Percentiles rank a stretch among this genome's conserved stretches.
These are phyloP conservation scores for Solanum rostratum DNA, from an alignment of 257 asterid species.

Conservation along the genomic window DNA sequence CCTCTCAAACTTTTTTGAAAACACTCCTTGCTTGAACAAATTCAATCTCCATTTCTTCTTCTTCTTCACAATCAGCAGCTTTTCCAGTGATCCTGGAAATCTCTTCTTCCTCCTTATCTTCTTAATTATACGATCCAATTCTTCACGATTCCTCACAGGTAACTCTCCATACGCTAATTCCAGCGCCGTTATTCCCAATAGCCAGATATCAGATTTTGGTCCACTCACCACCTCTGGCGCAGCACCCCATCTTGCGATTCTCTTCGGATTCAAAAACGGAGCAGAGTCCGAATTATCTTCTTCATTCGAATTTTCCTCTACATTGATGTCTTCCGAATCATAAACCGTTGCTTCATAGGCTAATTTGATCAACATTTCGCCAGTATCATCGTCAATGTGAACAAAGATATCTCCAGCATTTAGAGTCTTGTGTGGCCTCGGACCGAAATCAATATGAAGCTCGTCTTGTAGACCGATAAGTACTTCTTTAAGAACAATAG, in stretches of 20 bases:
- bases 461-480: neutral
- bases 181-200: conserved; percentile 9
- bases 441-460: neutral
- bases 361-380: neutral
- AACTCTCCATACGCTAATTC: conserved; percentile 13
- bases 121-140: neutral
- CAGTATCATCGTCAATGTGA: neutral
- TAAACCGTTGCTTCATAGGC: neutral
- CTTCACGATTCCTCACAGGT: neutral
- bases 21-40: neutral
- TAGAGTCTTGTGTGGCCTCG: neutral
- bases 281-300: neutral
- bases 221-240: conserved; percentile 6
- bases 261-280: neutral
- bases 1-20: neutral
- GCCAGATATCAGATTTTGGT: conserved; percentile 11
- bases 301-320: neutral
- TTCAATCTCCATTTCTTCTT: neutral
- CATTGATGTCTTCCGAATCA: neutral
- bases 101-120: neutral
- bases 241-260: conserved; percentile 1
- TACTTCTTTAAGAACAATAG: neutral
- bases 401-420: conserved; percentile 3
- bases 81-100: neutral
- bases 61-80: neutral